Conservation (phyloP, 805 yeast genomes). For the Cephaloascus fragrans region DNA sequence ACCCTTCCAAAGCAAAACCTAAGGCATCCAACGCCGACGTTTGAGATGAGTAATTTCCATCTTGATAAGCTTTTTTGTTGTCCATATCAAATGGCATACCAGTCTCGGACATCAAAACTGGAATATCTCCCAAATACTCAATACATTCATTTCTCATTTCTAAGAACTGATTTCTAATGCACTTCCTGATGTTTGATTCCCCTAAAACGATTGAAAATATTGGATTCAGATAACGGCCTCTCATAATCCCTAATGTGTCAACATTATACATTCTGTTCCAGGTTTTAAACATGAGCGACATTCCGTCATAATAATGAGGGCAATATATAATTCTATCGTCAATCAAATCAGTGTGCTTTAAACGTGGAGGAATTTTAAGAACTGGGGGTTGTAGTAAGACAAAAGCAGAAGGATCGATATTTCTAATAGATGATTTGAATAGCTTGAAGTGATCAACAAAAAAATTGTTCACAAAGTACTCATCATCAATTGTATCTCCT, state of each 20-base stretch:
- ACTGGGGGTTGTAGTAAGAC: constrained; percentile 78
- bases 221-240: constrained; percentile 69
- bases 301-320: constrained; percentile 92
- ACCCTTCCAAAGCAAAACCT: constrained; percentile 67
- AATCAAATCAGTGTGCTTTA: constrained; percentile 41
- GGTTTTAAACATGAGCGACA: constrained; percentile 82
- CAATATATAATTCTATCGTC: constrained; percentile 64
- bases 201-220: constrained; percentile 73
- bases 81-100: constrained; percentile 98
- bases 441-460: constrained; percentile 54
- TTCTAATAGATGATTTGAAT: constrained; percentile 41
- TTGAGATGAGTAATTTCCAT: constrained; percentile 65
- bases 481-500: constrained; percentile 32
- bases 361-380: constrained; percentile 61
- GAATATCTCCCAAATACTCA: constrained; percentile 55
- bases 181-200: constrained; percentile 64
- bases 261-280: constrained; percentile 83
- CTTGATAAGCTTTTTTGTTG: constrained; percentile 54
- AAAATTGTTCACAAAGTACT: constrained; percentile 50
- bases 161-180: constrained; percentile 57
- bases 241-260: constrained; percentile 80
- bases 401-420: constrained; percentile 32
- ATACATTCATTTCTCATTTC: constrained; percentile 58
- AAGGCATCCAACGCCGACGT: constrained; percentile 79
- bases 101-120: constrained; percentile 83